Evolutionary conservation across 2,329 filamentous ascomycete species (phyloP).

Genomic region (Penicillium sp.): DNA sequence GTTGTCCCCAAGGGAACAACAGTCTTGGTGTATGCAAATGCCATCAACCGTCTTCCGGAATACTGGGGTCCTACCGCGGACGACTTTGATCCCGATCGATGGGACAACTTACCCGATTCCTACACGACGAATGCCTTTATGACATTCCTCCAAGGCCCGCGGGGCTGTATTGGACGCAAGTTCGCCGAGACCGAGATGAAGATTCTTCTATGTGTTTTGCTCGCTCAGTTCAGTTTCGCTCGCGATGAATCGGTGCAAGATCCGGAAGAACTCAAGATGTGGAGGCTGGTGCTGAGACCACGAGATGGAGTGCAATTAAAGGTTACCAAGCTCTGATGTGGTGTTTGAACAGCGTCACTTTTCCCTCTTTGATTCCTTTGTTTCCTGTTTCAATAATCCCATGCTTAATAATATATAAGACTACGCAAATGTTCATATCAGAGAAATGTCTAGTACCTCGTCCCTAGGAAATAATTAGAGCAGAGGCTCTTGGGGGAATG

Average conservation of each 20-base stretch:
- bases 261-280: conserved; percentile 48
- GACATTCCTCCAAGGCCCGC: conserved; percentile 31
- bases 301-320: conserved; percentile 42
- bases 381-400: not conserved
- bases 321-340: conserved; percentile 21
- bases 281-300: conserved; percentile 45
- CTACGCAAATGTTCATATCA: not conserved
- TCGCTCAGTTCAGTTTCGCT: conserved; percentile 33
- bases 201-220: conserved; percentile 29
- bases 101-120: conserved; percentile 36
- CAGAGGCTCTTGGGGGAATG: too few species aligned
- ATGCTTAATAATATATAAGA: not conserved
- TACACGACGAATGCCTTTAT: conserved; percentile 35
- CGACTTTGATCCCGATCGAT: conserved; percentile 42
- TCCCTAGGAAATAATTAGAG: not conserved
- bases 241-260: conserved; percentile 35
- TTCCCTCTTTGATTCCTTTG: not conserved
- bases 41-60: conserved; percentile 38
- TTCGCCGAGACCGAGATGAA: conserved; percentile 37
- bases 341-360: too few species aligned
- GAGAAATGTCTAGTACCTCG: not conserved
- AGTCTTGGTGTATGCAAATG: conserved; percentile 41
- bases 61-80: conserved; percentile 42
- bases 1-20: conserved; percentile 42
- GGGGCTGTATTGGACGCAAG: conserved; percentile 31